A percentile compares a stretch with the other conserved stretches of the same genome.
Conservation (phyloP, 73 alveolate genomes). For the Paraurostyla sp. region DNA sequence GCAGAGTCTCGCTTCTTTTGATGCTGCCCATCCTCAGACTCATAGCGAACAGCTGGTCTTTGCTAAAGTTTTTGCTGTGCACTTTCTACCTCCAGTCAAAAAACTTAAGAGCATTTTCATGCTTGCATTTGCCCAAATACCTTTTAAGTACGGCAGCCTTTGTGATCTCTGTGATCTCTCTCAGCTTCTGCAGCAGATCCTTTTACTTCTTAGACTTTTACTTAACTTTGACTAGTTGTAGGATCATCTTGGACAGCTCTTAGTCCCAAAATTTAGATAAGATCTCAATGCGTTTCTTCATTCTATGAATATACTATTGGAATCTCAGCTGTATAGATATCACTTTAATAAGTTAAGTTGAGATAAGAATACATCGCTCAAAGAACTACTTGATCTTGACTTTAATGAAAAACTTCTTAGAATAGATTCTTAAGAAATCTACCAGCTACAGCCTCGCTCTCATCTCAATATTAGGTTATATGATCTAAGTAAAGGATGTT, state of each 20-base stretch:
- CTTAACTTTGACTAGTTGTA: constrained; percentile 23
- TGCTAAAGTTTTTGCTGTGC: background rate
- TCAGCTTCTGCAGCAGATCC: constrained; percentile 24
- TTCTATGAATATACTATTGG: background rate
- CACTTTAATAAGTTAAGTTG: background rate
- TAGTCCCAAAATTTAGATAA: background rate
- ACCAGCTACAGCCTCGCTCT: background rate
- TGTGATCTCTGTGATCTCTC: constrained; percentile 5
- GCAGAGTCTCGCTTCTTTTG: background rate
- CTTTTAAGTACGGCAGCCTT: background rate
- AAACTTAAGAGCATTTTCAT: constrained; percentile 32
- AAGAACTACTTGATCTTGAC: constrained; percentile 33
- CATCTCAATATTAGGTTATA: background rate
- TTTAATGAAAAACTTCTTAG: constrained; percentile 27
- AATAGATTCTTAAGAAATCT: constrained; percentile 48
- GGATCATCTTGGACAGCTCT: constrained; percentile 30
- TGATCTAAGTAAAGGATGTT: background rate
- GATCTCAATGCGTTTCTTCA: constrained; percentile 20
- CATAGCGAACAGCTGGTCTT: constrained; percentile 36
- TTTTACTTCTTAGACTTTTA: constrained; percentile 26
- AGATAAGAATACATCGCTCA: constrained; percentile 1
- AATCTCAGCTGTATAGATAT: background rate
- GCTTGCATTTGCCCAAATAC: constrained; percentile 38
- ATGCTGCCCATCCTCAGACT: constrained; percentile 49
- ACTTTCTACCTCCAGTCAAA: constrained; percentile 38